Evolutionary conservation across 371 early-diverging fungal species (phyloP), one percentile per base, ranked within the genome.

Genomic region (Rhizopus stolonifer): DNA sequence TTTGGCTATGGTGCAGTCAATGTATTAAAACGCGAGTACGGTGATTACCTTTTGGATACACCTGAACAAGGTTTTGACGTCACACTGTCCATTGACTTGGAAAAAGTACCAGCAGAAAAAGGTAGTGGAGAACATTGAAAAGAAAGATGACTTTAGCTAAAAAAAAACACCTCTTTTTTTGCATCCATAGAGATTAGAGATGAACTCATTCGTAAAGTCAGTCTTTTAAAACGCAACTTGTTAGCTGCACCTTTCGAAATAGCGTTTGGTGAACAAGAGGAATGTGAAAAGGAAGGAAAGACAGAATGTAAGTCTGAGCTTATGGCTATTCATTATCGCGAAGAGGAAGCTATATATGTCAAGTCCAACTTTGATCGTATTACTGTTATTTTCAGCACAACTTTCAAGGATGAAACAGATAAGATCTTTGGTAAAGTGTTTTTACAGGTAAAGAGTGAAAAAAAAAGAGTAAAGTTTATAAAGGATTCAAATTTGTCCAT

Each of bases 381-480:
- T 56, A 96, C 97, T 3, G 98, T 96, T 25, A 93, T 97, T 50
- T 96, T 97, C 72, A 90, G 93, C 40, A 95, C 95, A 21, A 76
- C 84, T 61, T 99, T 99, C 74, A 93, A 94, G 79, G 98, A 97
- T 56, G 96, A 95, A 61, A 92, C 94, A 4, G 99, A 99, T 69
- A 83, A 87, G 43, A 88, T 96, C 52, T 88, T 94, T 76, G 99
- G 94, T 52, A 92, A 89, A 56, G 95, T 99, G 43, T 99, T 99
- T 68, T 75, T 98, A 64, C 97, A 98, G 83, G 92, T 88, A 73
- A n/a, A n/a, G n/a, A n/a, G n/a, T n/a, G n/a, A n/a, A n/a, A n/a
- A n/a, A n/a, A n/a, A n/a, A n/a, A n/a, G n/a, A n/a, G n/a, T n/a
- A n/a, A n/a, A n/a, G n/a, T n/a, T n/a, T n/a, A n/a, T n/a, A n/a